These are phyloP conservation scores for Nepenthes alata DNA, from an alignment of 179 eudicot genomes.

Conservation along the genomic window DNA sequence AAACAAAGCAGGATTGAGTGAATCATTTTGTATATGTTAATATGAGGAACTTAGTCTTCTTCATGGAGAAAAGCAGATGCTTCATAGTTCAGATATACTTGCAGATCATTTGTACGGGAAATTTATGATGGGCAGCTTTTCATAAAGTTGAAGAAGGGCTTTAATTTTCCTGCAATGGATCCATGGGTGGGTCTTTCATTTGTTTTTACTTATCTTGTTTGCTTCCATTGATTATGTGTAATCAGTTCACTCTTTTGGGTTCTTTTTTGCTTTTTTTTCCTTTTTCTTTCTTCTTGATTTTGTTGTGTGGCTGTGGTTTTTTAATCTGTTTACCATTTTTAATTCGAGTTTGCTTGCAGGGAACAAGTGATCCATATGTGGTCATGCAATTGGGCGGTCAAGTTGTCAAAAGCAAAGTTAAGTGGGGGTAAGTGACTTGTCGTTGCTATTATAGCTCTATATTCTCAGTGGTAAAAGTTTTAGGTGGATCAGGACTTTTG, in stretches of 20 bases:
- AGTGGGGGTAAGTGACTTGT: conserved; percentile 71
- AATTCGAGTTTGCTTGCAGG: conserved; percentile 33
- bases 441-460: neutral
- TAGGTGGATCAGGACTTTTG: no score
- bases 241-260: conserved; percentile 1
- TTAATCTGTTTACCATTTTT: neutral
- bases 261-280: neutral
- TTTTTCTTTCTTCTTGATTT: neutral
- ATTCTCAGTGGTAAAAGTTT: no score
- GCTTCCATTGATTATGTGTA: neutral
- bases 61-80: neutral
- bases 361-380: conserved; percentile 96
- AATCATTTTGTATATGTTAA: no score
- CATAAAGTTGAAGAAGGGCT: conserved; percentile 73
- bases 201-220: neutral
- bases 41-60: no score
- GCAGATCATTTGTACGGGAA: conserved; percentile 78
- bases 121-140: conserved; percentile 87
- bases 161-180: conserved; percentile 82
- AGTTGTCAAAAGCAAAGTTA: conserved; percentile 67
- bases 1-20: no score
- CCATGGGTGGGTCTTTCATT: conserved; percentile 61
- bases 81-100: conserved; percentile 3
- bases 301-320: neutral
- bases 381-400: conserved; percentile 72